Conservation (phyloP, 2,329 filamentous ascomycete species). For the Talaromyces islandicus region DNA sequence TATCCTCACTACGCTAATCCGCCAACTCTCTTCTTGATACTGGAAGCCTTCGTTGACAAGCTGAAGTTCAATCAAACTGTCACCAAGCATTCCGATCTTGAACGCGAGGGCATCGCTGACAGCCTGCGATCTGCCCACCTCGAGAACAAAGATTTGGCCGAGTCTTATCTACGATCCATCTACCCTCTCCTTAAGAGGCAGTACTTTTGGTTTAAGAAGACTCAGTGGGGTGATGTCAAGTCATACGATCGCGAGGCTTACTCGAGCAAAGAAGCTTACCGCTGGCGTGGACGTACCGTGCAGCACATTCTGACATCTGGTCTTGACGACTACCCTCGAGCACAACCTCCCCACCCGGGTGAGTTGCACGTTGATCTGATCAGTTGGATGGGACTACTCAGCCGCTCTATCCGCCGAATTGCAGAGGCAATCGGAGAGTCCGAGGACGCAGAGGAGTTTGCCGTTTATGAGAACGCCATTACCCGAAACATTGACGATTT, state of each 20-base stretch:
- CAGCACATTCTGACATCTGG: slow-evolving; percentile 87
- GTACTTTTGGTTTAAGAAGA: slow-evolving; percentile 91
- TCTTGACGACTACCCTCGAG: slow-evolving; percentile 90
- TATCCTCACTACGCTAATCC: slow-evolving; percentile 98
- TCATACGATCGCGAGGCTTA: slow-evolving; percentile 85
- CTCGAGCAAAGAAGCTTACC: slow-evolving; percentile 85
- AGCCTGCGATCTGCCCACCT: slow-evolving; percentile 59
- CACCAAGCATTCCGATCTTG: slow-evolving; percentile 19
- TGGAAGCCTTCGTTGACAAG: slow-evolving; percentile 78
- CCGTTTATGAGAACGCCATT: slow-evolving; percentile 68
- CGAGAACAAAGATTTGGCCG: slow-evolving; percentile 60
- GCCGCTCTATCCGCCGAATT: slow-evolving; percentile 74
- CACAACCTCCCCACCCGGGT: slow-evolving; percentile 88
- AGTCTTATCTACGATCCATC: slow-evolving; percentile 66
- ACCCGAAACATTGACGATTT: slow-evolving; percentile 81
- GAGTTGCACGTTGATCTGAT: slow-evolving; percentile 94
- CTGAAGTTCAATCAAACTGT: slow-evolving; percentile 47
- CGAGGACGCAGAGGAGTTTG: slow-evolving; percentile 71
- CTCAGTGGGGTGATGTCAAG: slow-evolving; percentile 83
- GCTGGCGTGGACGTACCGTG: slow-evolving; percentile 86
- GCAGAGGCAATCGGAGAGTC: slow-evolving; percentile 66
- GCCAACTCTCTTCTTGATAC: slow-evolving; percentile 83
- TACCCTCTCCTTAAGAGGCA: slow-evolving; percentile 86
- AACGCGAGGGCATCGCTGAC: slow-evolving; percentile 28
- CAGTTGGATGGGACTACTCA: slow-evolving; percentile 97